Evolutionary conservation across 2,329 filamentous ascomycete genomes (phyloP).

Genomic region (Cladobotryum mycophilum): DNA sequence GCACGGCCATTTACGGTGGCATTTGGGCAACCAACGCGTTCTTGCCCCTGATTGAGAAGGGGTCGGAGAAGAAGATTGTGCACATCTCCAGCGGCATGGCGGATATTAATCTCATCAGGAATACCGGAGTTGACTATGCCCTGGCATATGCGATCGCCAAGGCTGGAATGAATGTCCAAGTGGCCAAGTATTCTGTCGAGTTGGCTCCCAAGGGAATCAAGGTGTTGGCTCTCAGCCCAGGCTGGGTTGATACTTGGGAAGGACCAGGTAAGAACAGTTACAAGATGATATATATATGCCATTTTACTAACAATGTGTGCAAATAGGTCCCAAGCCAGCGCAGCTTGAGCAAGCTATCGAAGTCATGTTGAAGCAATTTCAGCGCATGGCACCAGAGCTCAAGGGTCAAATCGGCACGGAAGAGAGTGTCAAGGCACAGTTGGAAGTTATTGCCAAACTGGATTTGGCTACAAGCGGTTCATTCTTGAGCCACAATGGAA

Average conservation of each 20-base stretch:
- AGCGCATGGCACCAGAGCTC: background rate
- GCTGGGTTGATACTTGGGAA: conserved; percentile 13
- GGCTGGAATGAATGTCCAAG: conserved; percentile 32
- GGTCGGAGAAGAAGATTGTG: conserved; percentile 35
- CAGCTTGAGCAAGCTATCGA: too few relatives aligned
- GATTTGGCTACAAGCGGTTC: background rate
- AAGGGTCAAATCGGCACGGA: conserved; percentile 6
- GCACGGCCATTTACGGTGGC: conserved; percentile 22
- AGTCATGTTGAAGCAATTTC: too few relatives aligned
- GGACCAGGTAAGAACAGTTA: background rate
- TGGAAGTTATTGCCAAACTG: conserved; percentile 10
- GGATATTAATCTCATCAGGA: conserved; percentile 23
- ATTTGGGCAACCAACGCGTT: conserved; percentile 29
- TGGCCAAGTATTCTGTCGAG: conserved; percentile 35
- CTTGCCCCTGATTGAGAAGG: conserved; percentile 33
- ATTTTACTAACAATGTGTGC: too few relatives aligned
- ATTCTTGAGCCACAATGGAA: too few relatives aligned
- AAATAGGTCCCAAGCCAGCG: too few relatives aligned
- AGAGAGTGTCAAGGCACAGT: conserved; percentile 6
- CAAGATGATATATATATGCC: too few relatives aligned
- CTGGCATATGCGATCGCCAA: conserved; percentile 33
- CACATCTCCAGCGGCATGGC: conserved; percentile 32
- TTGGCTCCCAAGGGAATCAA: conserved; percentile 13
- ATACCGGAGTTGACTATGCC: conserved; percentile 16
- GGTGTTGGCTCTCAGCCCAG: conserved; percentile 12